Evolutionary conservation across 768 basidiomycete genomes (phyloP).

Genomic region (Pleurotus giganteus): DNA sequence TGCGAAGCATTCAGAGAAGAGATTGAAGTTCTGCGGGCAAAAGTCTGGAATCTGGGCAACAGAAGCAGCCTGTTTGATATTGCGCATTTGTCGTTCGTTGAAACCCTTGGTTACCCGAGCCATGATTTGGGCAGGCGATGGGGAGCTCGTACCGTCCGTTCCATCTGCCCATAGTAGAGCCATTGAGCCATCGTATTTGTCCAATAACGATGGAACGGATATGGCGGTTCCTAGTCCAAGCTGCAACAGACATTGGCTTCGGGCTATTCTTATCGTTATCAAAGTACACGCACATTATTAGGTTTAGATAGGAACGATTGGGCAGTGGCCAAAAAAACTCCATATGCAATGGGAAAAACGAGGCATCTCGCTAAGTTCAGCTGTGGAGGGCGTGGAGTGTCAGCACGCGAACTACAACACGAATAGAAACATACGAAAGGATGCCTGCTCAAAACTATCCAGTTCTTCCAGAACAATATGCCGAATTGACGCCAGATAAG

Average conservation of each 20-base stretch:
- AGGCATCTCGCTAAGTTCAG: conserved; percentile 62
- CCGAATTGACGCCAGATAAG: conserved; percentile 62
- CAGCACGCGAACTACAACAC: conserved; percentile 5
- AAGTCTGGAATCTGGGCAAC: conserved; percentile 46
- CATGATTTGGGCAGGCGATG: conserved; percentile 62
- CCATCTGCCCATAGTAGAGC: conserved; percentile 67
- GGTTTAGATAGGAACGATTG: conserved; percentile 58
- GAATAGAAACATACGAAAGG: conserved; percentile 49
- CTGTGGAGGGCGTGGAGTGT: conserved; percentile 25
- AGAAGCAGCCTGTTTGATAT: conserved; percentile 47
- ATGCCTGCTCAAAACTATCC: conserved; percentile 68
- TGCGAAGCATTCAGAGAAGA: conserved; percentile 68
- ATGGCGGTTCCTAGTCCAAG: conserved; percentile 61
- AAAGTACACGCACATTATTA: conserved; percentile 50
- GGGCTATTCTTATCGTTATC: neutral
- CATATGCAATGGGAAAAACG: conserved; percentile 62
- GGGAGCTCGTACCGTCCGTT: conserved; percentile 53
- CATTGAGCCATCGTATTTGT: conserved; percentile 51
- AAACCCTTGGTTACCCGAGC: conserved; percentile 54
- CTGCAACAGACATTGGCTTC: conserved; percentile 27
- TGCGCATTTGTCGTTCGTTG: conserved; percentile 39
- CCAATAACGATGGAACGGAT: conserved; percentile 44
- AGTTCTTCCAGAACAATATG: conserved; percentile 69
- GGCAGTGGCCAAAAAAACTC: conserved; percentile 63
- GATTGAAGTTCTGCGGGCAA: conserved; percentile 76